Base-by-base conservation (phyloP, 208 protist species). In the Acanthamoeba triangularis region DNA sequence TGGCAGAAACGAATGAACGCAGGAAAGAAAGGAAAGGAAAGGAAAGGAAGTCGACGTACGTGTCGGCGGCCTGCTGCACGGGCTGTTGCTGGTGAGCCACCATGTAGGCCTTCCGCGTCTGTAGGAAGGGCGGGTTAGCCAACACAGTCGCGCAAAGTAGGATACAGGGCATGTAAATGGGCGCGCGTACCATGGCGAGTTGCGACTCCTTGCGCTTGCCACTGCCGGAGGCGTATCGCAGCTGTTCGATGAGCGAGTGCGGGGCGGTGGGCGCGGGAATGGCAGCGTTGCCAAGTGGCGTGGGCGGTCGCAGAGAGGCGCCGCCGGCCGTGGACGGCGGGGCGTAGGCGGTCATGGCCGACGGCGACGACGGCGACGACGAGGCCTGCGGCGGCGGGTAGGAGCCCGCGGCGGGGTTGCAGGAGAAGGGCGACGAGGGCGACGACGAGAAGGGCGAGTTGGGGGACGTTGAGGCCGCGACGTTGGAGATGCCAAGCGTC, bases 311-410 rank as follows among this genome's bases (percentile, higher is more conserved):
- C 23, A 49, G 35, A 20, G 72, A 72, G 63, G 63, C 23, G 74
- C 74, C 72, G 74, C 74, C 14, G 11, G 33, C 16, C 8, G 37
- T n/a, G 30, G 41, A 33, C 6, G 80, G 30, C 16, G 52, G 80
- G 11, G 44, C 44, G 76, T 88, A 88, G 49, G 49, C 80, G 18
- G 47, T 20, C 80, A 88, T 88, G 52, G 49, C n/a, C 23, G 80
- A 88, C 11, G 80, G 80, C 23, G 80, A 88, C 16, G 80, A 88
- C 11, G 80, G 80, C 20, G 80, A 88, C 25, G 80, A 88, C 16
- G 80, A 88, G 52, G 80, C 80, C 80, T 88, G 80, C 25, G 80
- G 80, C 25, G 80, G 80, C 13, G 80, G 80, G 30, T 88, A 88
- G 25, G 80, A 88, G n/a, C 80, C 80, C 3, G 35, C 49, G 52